A percentile compares a stretch with the other conserved stretches of the same genome.
Conservation (phyloP, 768 basidiomycete species). For the Thelephora aurantiotincta region DNA sequence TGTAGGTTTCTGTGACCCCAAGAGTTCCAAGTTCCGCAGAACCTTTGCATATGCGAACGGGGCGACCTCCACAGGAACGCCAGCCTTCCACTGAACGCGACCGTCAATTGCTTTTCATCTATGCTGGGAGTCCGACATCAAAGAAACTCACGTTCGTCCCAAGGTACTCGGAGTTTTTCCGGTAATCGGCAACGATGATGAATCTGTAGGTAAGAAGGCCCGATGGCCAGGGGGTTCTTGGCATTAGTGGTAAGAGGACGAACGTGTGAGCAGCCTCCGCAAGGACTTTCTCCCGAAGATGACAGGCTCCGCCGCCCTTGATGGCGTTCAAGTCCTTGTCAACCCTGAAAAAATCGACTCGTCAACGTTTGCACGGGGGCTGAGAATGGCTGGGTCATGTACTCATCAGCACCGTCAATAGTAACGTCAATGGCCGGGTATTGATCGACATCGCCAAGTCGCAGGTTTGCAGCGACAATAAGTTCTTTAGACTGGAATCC, state of each 20-base stretch:
- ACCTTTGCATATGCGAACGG: conserved; percentile 93
- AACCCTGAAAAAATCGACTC: conserved; percentile 37
- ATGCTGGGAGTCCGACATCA: neutral
- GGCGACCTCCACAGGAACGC: conserved; percentile 92
- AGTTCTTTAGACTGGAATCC: conserved; percentile 96
- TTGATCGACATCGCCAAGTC: conserved; percentile 80
- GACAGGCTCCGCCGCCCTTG: conserved; percentile 96
- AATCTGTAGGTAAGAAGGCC: conserved; percentile 33
- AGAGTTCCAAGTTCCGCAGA: conserved; percentile 47
- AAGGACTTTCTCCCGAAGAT: conserved; percentile 91
- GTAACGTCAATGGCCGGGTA: conserved; percentile 90
- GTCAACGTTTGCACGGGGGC: neutral
- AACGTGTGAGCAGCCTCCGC: conserved; percentile 89
- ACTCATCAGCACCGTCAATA: conserved; percentile 97
- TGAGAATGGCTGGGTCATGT: conserved; percentile 15
- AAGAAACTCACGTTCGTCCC: conserved; percentile 59
- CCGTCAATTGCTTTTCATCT: conserved; percentile 3
- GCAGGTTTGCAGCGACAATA: conserved; percentile 67
- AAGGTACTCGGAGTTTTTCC: conserved; percentile 77
- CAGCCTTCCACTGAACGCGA: conserved; percentile 53
- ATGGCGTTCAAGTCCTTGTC: conserved; percentile 81
- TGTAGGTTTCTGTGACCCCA: conserved; percentile 57
- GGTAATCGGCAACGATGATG: conserved; percentile 86
- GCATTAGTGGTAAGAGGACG: conserved; percentile 14
- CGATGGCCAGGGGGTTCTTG: neutral